Evolutionary conservation across 495 filamentous ascomycete genomes (phyloP), one percentile per base, ranked within the genome.

Genomic region (Penicillium desertorum): DNA sequence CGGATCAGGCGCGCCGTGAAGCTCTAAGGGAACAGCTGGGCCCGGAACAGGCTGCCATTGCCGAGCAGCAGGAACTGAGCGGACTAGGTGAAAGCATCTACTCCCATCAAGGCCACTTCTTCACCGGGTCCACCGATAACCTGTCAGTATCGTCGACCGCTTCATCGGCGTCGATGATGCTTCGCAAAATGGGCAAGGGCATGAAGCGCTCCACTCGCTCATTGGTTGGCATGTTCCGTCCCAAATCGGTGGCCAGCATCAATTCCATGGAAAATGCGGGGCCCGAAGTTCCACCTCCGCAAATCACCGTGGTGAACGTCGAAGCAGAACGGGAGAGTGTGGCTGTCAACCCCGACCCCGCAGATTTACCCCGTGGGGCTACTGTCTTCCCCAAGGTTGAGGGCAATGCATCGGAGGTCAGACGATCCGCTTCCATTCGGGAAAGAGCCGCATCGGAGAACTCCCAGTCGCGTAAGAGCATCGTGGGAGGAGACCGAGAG

Each of bases 121-220:
- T 97, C 71, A 81, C 86, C 22, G 89, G 91, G 23, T 98, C 94
- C 29, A 98, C 92, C 8, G 94, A 99, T 75, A 96, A 98, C 58
- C 71, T 99, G 16, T 98, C 95, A 3, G 91, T 99, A 53, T 97
- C 93, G 5, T 98, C 95, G 12, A 98, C 94, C 17, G 94, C 94
- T 29, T 98, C 95, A 7, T 99, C 94, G 20, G 94, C 94, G 23
- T 98, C 95, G 36, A 88, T 99, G 60, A 99, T 99, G 94, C 92
- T 99, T 66, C 86, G 94, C 29, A 99, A 99, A 79, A 98, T 99
- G 95, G 95, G 94, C 63, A 89, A 90, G 58, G 92, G 95, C 20
- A 88, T 97, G 87, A 99, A 96, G 82, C 92, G 90, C 71, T 86
- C 88, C 17, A 88, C 86, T 22, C 80, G 92, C 32, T 97, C 92